Base-by-base conservation (phyloP, 2,329 filamentous ascomycete genomes). In the Didymella keratinophila region DNA sequence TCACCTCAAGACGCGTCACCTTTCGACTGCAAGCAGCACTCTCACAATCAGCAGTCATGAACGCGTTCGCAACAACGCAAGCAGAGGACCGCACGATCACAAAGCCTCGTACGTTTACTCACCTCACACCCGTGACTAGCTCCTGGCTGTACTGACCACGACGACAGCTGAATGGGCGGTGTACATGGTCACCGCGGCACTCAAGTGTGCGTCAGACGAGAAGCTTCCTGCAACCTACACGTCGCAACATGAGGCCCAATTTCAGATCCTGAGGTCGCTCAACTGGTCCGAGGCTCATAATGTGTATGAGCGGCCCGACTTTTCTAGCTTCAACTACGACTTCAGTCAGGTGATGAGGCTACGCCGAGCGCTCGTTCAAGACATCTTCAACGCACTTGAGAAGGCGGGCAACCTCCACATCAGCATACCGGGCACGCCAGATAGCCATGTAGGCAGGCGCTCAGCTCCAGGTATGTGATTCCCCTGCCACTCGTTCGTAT, bases 221-320 rank as follows among this genome's bases (percentile, higher is more conserved):
- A 52, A 23, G 10, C 5, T 32, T 14, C 25, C 2, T 64, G 60
- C 51, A n/a, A 37, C 21, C 10, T n/a, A 58, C 60, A 4, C 28
- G 56, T 5, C 59, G 65, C 37, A 42, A 34, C 16, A 63, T 44
- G 3, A 57, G 61, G 21, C 42, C 5, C n/a, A 16, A 64, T n/a
- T 46, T 43, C 16, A 16, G 11, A 54, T 69, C 2, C 39, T 65
- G 12, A 60, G 61, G 14, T 48, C 41, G 4, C 52, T 70, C 6
- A 67, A 63, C 58, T 64, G 42, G 50, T 43, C 52, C 37, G 62
- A 70, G 28, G 66, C 58, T 1, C 59, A 67, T 11, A 39, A 41
- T 3, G 51, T 60, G 23, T 70, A 70, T 23, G 23, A 49, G 4
- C 68, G 64, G 67, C 66, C 66, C 0, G 52, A 63, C 12, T 68